Evolutionary conservation across 2,329 filamentous ascomycete genomes (phyloP), one percentile per base, ranked within the genome.

Genomic region (Tolypocladium amazonense): DNA sequence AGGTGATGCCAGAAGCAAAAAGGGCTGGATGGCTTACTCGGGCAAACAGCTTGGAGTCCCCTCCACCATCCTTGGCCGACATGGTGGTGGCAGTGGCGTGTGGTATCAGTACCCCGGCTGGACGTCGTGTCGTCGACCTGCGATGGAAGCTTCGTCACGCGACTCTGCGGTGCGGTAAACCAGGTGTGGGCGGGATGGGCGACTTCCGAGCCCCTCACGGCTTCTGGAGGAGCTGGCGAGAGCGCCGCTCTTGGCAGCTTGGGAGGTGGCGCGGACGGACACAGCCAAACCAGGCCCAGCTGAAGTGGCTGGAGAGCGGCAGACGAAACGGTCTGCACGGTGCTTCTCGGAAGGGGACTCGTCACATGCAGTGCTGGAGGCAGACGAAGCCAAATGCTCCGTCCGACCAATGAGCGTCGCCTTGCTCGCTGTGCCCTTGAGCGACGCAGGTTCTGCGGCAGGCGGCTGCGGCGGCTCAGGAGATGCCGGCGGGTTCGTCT

Each of bases 11-110:
- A 52, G 58, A 61, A 54, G 41, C 52, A 62, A 62, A 60, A 57
- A 65, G 61, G 58, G 55, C 25, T 56, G 30, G 56, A 47, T 62
- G 60, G 75, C 82, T 81, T 84, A 99, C 94, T 81, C 94, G 87
- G 76, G 94, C 93, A 81, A 99, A 99, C 79, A 99, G 88, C 85
- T 97, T 97, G 79, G 94, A 96, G 86, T 97, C 94, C 77, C 94
- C 92, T 78, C 90, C 90, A 75, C 86, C 68, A 63, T 70, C 77
- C 62, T 79, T 75, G 70, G 72, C 77, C 69, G 82, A 80, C 82
- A 85, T 85, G 70, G 69, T 76, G 72, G 65, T n/a, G 50, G 50
- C 30, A 18, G 38, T 43, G 47, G 30, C 30, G 35, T 14, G 50
- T 35, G n/a, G 18, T 53, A 35, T 35, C 30, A 20, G 27, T 35